phyloP scores from a whole-genome alignment of 176 grass and related monocot genomes.

The Juncus inflexus region DNA sequence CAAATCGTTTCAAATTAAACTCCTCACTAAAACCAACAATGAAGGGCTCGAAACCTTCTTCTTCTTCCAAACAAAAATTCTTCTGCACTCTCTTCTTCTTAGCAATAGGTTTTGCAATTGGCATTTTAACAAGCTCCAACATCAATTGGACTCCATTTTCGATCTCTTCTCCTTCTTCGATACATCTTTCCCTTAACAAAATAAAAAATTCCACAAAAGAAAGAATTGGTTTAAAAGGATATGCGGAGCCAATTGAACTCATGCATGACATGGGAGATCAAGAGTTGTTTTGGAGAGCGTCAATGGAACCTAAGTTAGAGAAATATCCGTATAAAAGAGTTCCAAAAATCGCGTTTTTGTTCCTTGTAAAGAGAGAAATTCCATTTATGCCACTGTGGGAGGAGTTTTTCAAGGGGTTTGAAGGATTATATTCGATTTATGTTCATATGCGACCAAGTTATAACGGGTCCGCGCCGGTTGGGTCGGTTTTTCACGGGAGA shows the following conservation, averaged over 20 bases:
- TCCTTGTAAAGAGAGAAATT: slow-evolving; percentile 58
- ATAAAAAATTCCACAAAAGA: too few species aligned
- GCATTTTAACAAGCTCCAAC: slow-evolving; percentile 30
- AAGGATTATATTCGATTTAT: slow-evolving; percentile 65
- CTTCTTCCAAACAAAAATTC: slow-evolving; percentile 21
- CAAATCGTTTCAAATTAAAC: background rate
- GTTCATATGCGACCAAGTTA: slow-evolving; percentile 56
- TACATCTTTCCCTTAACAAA: background rate
- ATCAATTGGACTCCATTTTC: slow-evolving; percentile 8
- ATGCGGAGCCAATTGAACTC: background rate
- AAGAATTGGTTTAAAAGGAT: background rate
- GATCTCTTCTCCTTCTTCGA: background rate
- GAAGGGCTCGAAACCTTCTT: slow-evolving; percentile 19
- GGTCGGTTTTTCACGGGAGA: slow-evolving; percentile 55
- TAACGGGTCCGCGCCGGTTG: slow-evolving; percentile 32
- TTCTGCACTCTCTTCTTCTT: slow-evolving; percentile 26
- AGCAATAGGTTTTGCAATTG: slow-evolving; percentile 57
- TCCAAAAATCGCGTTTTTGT: slow-evolving; percentile 79
- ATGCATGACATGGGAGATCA: slow-evolving; percentile 30
- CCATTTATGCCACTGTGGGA: slow-evolving; percentile 82
- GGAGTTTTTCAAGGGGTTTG: slow-evolving; percentile 59
- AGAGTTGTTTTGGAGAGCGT: slow-evolving; percentile 46
- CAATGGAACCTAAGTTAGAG: slow-evolving; percentile 36
- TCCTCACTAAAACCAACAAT: slow-evolving; percentile 6
- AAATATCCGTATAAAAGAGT: background rate